A percentile compares a stretch with the other conserved stretches of the same genome.
Conservation (phyloP, 1,139 yeast species). For the Suhomyces kunorum region DNA sequence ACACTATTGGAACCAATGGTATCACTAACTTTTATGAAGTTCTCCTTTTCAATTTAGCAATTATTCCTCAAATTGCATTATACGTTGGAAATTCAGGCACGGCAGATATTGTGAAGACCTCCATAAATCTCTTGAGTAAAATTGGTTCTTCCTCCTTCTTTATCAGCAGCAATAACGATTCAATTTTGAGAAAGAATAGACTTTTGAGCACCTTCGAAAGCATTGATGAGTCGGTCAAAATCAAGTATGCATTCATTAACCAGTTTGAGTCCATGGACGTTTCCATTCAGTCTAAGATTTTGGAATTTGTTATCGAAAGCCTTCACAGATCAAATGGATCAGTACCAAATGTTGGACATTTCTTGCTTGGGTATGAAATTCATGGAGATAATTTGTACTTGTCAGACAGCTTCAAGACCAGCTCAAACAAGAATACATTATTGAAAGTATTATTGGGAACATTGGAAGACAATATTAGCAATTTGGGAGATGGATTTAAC, state of each 20-base stretch:
- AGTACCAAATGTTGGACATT: slow-evolving; percentile 65
- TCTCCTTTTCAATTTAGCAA: slow-evolving; percentile 62
- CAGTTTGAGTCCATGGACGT: slow-evolving; percentile 55
- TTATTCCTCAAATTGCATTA: slow-evolving; percentile 69
- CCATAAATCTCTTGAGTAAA: slow-evolving; percentile 56
- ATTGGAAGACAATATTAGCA: slow-evolving; percentile 49
- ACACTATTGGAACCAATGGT: slow-evolving; percentile 61
- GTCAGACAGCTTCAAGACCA: slow-evolving; percentile 13
- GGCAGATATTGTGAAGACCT: slow-evolving; percentile 47
- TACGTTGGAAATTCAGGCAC: slow-evolving; percentile 61
- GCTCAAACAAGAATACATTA: slow-evolving; percentile 41
- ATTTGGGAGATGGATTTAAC: slow-evolving; percentile 39
- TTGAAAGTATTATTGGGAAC: slow-evolving; percentile 54
- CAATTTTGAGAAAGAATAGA: slow-evolving; percentile 56
- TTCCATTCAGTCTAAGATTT: slow-evolving; percentile 54
- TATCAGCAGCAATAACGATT: slow-evolving; percentile 35
- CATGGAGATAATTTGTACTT: slow-evolving; percentile 34
- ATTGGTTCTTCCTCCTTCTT: slow-evolving; percentile 56
- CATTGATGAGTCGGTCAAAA: slow-evolving; percentile 68
- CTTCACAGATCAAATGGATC: slow-evolving; percentile 41
- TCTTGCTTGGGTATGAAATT: slow-evolving; percentile 66
- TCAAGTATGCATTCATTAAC: slow-evolving; percentile 70
- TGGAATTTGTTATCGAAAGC: slow-evolving; percentile 58
- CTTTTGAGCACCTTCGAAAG: slow-evolving; percentile 73
- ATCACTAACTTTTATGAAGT: slow-evolving; percentile 68